Evolutionary conservation across 1,284 basidiomycete species (phyloP).

Genomic region (Puccinia coronata): DNA sequence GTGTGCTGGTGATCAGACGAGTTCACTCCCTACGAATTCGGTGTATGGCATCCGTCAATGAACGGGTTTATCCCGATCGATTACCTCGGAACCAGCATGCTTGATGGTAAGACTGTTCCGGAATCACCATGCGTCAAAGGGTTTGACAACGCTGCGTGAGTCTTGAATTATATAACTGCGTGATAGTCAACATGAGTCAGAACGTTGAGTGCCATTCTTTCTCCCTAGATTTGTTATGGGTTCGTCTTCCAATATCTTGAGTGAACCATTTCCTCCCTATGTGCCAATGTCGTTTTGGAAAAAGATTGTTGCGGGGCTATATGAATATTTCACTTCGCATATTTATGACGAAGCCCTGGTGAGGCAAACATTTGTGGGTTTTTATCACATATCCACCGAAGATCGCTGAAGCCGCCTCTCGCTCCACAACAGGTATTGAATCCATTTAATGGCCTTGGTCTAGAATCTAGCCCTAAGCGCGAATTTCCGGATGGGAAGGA

Average conservation of each 20-base stretch:
- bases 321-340: slow-evolving; percentile 35
- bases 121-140: slow-evolving; percentile 41
- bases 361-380: neutral
- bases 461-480: neutral
- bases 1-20: slow-evolving; percentile 20
- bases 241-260: slow-evolving; percentile 37
- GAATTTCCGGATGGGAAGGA: slow-evolving; percentile 47
- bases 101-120: slow-evolving; percentile 28
- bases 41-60: slow-evolving; percentile 38
- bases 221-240: slow-evolving; percentile 38
- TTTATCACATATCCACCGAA: neutral
- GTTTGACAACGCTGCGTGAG: slow-evolving; percentile 45
- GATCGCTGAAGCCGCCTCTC: neutral
- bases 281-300: slow-evolving; percentile 14
- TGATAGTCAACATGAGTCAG: neutral
- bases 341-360: slow-evolving; percentile 48
- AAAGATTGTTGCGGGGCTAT: slow-evolving; percentile 30
- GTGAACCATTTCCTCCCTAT: slow-evolving; percentile 41
- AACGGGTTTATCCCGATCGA: slow-evolving; percentile 46
- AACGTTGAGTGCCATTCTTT: neutral
- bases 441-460: slow-evolving; percentile 40
- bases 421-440: slow-evolving; percentile 33
- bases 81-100: slow-evolving; percentile 46
- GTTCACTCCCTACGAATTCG: slow-evolving; percentile 46
- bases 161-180: too few species aligned